These are phyloP conservation scores for Fistulinella prunicolor DNA, from an alignment of 768 basidiomycete genomes.

Conservation along the genomic window DNA sequence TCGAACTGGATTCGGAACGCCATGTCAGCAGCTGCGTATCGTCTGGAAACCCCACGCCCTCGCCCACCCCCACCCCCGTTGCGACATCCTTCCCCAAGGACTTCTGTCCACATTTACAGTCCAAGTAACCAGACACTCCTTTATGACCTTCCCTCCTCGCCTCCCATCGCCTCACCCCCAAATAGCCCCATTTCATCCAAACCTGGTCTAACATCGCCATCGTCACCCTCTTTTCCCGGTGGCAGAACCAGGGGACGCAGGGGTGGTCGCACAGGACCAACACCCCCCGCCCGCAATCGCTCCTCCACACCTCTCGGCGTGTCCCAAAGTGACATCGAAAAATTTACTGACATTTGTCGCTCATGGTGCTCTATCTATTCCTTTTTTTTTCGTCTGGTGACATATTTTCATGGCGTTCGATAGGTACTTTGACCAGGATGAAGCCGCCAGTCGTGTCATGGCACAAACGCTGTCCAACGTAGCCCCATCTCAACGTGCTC, in stretches of 20 bases:
- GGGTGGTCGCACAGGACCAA: constrained; percentile 46
- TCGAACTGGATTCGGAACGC: constrained; percentile 37
- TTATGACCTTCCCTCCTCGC: constrained; percentile 69
- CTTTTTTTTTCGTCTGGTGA: background rate
- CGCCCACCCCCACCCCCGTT: constrained; percentile 58
- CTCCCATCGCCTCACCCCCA: constrained; percentile 52
- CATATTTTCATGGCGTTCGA: constrained; percentile 11
- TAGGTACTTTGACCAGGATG: constrained; percentile 86
- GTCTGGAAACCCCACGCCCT: constrained; percentile 60
- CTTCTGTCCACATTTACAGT: constrained; percentile 41
- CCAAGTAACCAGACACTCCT: constrained; percentile 62
- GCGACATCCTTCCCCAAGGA: constrained; percentile 46
- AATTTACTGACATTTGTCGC: constrained; percentile 73
- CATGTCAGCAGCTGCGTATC: constrained; percentile 64
- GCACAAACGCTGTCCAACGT: constrained; percentile 78
- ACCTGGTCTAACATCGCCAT: constrained; percentile 46
- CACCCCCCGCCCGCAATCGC: constrained; percentile 57
- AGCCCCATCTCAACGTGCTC: constrained; percentile 80
- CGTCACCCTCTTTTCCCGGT: constrained; percentile 53
- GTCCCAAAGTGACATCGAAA: constrained; percentile 66
- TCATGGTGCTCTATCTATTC: constrained; percentile 55
- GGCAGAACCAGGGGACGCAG: constrained; percentile 48
- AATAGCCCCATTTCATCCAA: constrained; percentile 46
- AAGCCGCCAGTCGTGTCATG: constrained; percentile 74
- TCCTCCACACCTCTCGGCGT: constrained; percentile 70